A percentile compares a stretch with the other conserved stretches of the same genome.
These are phyloP conservation scores for Salix udensis DNA, from an alignment of 345 rosid species.

Conservation along the genomic window DNA sequence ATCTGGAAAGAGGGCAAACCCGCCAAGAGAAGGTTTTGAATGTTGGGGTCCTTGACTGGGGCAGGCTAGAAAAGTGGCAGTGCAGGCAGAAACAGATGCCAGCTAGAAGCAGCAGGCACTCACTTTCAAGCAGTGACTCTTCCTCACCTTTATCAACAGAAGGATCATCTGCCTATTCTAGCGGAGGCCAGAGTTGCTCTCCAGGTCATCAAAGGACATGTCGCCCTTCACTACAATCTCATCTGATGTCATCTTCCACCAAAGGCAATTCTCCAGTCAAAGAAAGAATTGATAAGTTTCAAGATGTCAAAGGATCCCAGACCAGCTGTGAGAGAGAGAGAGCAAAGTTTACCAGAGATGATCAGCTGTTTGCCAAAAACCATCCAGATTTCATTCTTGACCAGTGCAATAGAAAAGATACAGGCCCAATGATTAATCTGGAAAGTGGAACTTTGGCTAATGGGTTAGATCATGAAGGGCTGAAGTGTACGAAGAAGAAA, in stretches of 20 bases:
- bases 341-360: constrained; percentile 15
- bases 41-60: constrained; percentile 94
- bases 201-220: constrained; percentile 31
- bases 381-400: constrained; percentile 24
- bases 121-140: constrained; percentile 42
- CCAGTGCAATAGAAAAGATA: constrained; percentile 28
- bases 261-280: constrained; percentile 29
- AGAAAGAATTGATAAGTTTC: constrained; percentile 27
- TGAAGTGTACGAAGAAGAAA: constrained; percentile 22
- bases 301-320: constrained; percentile 22
- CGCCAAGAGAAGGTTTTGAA: constrained; percentile 58
- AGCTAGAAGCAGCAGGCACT: constrained; percentile 37
- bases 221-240: constrained; percentile 41
- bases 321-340: constrained; percentile 11
- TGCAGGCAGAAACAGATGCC: constrained; percentile 42
- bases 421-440: constrained; percentile 20
- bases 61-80: constrained; percentile 84
- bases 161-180: constrained; percentile 49
- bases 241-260: constrained; percentile 41
- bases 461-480: constrained; percentile 28
- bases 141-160: constrained; percentile 41
- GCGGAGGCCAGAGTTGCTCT: constrained; percentile 41
- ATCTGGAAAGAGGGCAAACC: constrained; percentile 57
- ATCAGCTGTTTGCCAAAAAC: constrained; percentile 25
- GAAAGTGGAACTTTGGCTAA: constrained; percentile 24